Evolutionary conservation across 2,329 filamentous ascomycete genomes (phyloP).

Genomic region (Rutstroemia sydowiana): DNA sequence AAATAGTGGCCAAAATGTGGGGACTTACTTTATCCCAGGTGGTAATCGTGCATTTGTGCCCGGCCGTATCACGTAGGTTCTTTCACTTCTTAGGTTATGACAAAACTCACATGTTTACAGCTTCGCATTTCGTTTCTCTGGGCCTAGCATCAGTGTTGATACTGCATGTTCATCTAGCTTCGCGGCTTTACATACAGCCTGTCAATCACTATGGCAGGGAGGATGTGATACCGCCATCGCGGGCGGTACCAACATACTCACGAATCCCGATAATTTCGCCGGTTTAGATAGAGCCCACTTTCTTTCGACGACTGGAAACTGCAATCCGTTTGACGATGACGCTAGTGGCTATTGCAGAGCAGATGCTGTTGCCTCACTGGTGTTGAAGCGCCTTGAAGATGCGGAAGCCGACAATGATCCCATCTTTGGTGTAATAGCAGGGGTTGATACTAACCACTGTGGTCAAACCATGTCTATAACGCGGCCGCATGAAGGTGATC

Average conservation of each 20-base stretch:
- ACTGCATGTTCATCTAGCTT: slow-evolving; percentile 52
- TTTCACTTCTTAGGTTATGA: no score
- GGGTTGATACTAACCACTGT: slow-evolving; percentile 36
- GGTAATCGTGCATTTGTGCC: slow-evolving; percentile 22
- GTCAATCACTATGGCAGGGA: slow-evolving; percentile 39
- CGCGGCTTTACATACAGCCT: slow-evolving; percentile 46
- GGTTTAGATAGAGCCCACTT: slow-evolving; percentile 12
- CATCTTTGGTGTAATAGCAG: slow-evolving; percentile 37
- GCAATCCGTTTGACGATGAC: slow-evolving; percentile 45
- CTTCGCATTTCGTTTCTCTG: slow-evolving; percentile 22
- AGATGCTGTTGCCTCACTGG: slow-evolving; percentile 48
- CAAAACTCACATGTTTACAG: no score
- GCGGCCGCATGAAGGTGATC: slow-evolving; percentile 37
- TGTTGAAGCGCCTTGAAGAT: slow-evolving; percentile 48
- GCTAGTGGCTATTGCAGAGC: slow-evolving; percentile 60
- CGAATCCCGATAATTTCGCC: slow-evolving; percentile 32
- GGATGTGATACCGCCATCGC: slow-evolving; percentile 38
- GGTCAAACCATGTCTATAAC: slow-evolving; percentile 39
- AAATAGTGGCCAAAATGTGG: slow-evolving; percentile 20
- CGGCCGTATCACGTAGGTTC: slow-evolving; percentile 30
- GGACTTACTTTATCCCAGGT: slow-evolving; percentile 22
- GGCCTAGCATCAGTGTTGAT: slow-evolving; percentile 48
- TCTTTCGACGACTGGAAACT: slow-evolving; percentile 15
- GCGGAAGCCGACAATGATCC: slow-evolving; percentile 37
- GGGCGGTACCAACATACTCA: slow-evolving; percentile 32